Evolutionary conservation across 2,329 filamentous ascomycete species (phyloP), one percentile per base, ranked within the genome.

Genomic region (Epicoccum sorghinum): DNA sequence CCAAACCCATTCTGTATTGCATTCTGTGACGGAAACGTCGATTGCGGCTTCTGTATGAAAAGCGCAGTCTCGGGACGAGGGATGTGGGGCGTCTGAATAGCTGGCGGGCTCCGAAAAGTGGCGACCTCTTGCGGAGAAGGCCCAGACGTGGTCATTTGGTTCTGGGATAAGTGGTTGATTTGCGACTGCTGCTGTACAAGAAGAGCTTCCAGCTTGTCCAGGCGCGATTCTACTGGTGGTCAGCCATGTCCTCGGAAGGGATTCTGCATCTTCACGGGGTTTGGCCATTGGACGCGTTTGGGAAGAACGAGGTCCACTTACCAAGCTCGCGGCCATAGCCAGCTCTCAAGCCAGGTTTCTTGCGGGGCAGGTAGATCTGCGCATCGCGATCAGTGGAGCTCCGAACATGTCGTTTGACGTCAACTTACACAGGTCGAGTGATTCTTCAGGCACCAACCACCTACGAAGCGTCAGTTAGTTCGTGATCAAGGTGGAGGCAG

Each of bases 381-480:
- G 38, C 23, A 42, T 14, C 36, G 46, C 55, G 54, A 24, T 55
- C 41, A 55, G 41, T 30, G 23, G n/a, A 29, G 25, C 9, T 25
- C 25, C 30, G 23, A 10, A 18, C 13, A 22, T 37, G 46, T 55
- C 25, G 52, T 41, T 40, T 35, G 46, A 54, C 22, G 32, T 40
- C 38, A 35, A 60, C 66, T 57, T 57, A 70, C 84, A 69, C 87
- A 90, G 37, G 80, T 64, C 59, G 88, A 84, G 53, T 82, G 82
- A 71, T 90, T 89, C 45, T 87, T 83, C 44, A 84, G 75, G 70
- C 87, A 90, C 87, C 87, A 90, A 22, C 86, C 86, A 38, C 58
- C 57, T 51, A 38, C 52, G 39, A 47, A 49, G 42, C 27, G 27
- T 42, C 7, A 18, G 24, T 55, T 37, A 55, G 47, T 30, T 33